Conservation (phyloP, 2,329 filamentous ascomycete genomes). For the Penicillium aurantiogriseum region DNA sequence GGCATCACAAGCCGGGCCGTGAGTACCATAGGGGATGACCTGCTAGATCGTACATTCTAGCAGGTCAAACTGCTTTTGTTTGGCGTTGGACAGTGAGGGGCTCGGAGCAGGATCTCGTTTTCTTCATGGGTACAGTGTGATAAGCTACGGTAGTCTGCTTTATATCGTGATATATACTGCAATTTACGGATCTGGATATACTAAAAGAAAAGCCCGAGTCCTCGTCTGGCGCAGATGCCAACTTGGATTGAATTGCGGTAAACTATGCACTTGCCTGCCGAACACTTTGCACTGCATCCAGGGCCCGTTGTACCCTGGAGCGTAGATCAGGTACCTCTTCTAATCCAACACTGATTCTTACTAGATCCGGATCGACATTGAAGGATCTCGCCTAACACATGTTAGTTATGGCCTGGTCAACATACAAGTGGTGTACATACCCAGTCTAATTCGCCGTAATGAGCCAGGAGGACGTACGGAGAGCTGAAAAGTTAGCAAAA, state of each 20-base stretch:
- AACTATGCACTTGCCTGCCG: constrained; percentile 10
- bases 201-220: neutral
- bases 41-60: constrained; percentile 30
- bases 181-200: constrained; percentile 13
- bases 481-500: constrained; percentile 52
- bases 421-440: constrained; percentile 41
- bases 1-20: constrained; percentile 37
- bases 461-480: constrained; percentile 87
- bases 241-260: neutral
- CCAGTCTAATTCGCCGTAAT: constrained; percentile 93
- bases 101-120: constrained; percentile 7
- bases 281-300: constrained; percentile 54
- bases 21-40: constrained; percentile 36
- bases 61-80: neutral
- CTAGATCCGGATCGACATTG: constrained; percentile 75
- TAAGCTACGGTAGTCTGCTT: neutral
- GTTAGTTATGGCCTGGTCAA: constrained; percentile 14
- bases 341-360: constrained; percentile 85
- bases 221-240: neutral
- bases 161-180: constrained; percentile 8
- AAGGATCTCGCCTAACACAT: constrained; percentile 63
- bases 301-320: constrained; percentile 64
- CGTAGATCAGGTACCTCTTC: constrained; percentile 71
- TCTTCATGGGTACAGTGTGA: constrained; percentile 7
- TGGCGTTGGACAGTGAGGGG: neutral